These are phyloP conservation scores for Rossbeevera mucosa DNA, from an alignment of 768 basidiomycete genomes.

Conservation along the genomic window DNA sequence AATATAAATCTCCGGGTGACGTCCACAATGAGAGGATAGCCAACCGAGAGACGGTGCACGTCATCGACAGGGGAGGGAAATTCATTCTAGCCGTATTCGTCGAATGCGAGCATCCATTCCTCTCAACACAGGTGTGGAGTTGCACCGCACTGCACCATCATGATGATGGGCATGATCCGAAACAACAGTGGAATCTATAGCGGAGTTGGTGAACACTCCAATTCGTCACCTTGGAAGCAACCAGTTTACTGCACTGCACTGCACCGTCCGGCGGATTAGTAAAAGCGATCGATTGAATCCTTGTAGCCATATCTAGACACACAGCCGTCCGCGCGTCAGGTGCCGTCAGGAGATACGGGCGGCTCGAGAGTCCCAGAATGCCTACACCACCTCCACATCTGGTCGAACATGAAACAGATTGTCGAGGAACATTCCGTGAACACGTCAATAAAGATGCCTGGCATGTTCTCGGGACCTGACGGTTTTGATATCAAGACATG, in stretches of 20 bases:
- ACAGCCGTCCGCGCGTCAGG: background rate
- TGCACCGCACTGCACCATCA: constrained; percentile 3
- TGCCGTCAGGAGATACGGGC: background rate
- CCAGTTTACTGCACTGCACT: background rate
- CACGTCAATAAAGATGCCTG: background rate
- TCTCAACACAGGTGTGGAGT: constrained; percentile 5
- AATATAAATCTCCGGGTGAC: constrained; percentile 4
- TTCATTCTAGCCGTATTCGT: constrained; percentile 8
- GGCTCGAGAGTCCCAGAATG: background rate
- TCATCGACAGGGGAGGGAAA: constrained; percentile 8
- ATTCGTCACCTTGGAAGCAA: background rate
- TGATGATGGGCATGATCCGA: constrained; percentile 16
- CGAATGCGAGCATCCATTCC: background rate
- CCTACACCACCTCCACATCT: background rate
- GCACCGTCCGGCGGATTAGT: background rate
- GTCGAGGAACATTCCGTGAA: background rate
- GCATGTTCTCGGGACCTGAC: background rate
- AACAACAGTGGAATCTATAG: background rate
- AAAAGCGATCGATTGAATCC: background rate
- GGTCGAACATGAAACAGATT: background rate
- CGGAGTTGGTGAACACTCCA: background rate
- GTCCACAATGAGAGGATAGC: background rate
- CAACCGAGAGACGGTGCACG: background rate
- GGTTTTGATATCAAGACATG: background rate
- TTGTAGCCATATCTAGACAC: background rate